These are phyloP conservation scores for Stagonosporopsis cucurbitacearum DNA, from an alignment of 2,329 filamentous ascomycete species.

Conservation along the genomic window DNA sequence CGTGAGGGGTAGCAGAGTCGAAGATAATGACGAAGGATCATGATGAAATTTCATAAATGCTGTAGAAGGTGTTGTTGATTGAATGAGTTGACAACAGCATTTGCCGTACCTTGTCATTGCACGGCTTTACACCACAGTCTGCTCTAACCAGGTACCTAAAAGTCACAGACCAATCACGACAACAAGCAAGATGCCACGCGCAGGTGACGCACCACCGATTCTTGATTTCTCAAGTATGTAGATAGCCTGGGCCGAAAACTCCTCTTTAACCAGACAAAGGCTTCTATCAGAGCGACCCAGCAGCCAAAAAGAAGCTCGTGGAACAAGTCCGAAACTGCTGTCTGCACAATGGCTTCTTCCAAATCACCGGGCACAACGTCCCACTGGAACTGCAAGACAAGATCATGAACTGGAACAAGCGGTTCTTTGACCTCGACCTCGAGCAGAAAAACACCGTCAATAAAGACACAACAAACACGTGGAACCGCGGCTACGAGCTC, in stretches of 20 bases:
- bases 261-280: constrained; percentile 20
- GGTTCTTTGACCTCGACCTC: constrained; percentile 50
- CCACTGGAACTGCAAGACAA: constrained; percentile 47
- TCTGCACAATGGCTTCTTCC: constrained; percentile 54
- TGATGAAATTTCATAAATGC: constrained; percentile 2
- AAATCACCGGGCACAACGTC: constrained; percentile 53
- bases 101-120: not conserved
- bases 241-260: not conserved
- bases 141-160: not conserved
- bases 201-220: constrained; percentile 34
- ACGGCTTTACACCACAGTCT: not conserved
- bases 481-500: constrained; percentile 54
- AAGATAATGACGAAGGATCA: not conserved
- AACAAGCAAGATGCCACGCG: constrained; percentile 26
- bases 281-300: constrained; percentile 35
- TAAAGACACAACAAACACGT: constrained; percentile 50
- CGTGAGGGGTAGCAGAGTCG: constrained; percentile 5
- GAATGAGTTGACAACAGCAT: not conserved
- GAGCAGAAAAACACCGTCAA: constrained; percentile 51
- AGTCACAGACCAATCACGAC: not conserved
- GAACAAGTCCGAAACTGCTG: constrained; percentile 40
- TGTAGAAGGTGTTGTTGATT: not conserved
- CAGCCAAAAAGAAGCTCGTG: constrained; percentile 29
- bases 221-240: constrained; percentile 37
- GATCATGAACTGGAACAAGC: constrained; percentile 49